phyloP scores from a whole-genome alignment of 305 asterid genomes.

The Fraxinus sp. region DNA sequence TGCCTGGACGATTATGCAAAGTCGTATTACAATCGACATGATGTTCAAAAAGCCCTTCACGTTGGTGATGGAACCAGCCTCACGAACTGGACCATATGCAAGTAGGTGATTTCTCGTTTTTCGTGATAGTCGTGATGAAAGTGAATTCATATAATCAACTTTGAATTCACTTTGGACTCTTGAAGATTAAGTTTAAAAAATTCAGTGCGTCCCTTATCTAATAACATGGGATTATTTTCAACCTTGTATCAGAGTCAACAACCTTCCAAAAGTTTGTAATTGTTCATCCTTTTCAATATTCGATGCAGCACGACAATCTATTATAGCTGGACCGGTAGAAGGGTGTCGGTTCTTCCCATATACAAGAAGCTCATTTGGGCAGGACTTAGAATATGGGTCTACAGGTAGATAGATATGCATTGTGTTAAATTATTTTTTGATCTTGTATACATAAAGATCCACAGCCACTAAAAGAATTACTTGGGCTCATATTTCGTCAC shows the following conservation, averaged over 20 bases:
- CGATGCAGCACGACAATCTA: conserved; percentile 65
- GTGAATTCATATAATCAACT: neutral
- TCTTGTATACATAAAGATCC: too few relatives aligned
- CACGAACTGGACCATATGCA: conserved; percentile 74
- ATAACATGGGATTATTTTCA: too few relatives aligned
- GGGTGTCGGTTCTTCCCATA: conserved; percentile 70
- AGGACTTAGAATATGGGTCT: conserved; percentile 78
- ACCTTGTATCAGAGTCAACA: too few relatives aligned
- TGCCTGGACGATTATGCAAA: conserved; percentile 77
- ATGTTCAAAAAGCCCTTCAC: conserved; percentile 84
- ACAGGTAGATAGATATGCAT: conserved; percentile 47
- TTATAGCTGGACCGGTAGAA: conserved; percentile 56
- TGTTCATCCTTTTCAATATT: neutral
- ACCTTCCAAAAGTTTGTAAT: too few relatives aligned
- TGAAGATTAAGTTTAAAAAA: too few relatives aligned
- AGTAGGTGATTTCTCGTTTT: conserved; percentile 35
- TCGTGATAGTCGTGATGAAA: neutral
- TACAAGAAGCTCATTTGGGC: conserved; percentile 75
- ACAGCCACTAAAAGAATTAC: neutral
- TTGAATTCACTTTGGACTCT: too few relatives aligned
- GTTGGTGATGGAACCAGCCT: conserved; percentile 33
- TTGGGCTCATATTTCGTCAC: neutral
- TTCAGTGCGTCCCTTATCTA: too few relatives aligned
- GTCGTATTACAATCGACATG: conserved; percentile 41
- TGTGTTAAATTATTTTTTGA: too few relatives aligned